Percentiles rank a stretch among this genome's conserved stretches.
Conservation (phyloP, 169 alveolate species). For the Toxoplasma gondii region DNA sequence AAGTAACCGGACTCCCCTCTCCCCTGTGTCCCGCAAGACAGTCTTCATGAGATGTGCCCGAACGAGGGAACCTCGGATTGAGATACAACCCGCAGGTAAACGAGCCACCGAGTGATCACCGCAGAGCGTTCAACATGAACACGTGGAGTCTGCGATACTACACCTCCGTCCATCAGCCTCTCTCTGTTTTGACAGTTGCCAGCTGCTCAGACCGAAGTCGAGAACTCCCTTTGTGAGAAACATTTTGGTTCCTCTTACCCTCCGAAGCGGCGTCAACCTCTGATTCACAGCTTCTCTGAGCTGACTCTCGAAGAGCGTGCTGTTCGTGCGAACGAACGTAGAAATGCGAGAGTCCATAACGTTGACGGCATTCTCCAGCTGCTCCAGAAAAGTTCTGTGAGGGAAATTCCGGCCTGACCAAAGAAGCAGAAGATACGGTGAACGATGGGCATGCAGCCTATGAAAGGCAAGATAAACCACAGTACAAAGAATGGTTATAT, state of each 20-base stretch:
- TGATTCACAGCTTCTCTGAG: background rate
- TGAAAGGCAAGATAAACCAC: too few species aligned
- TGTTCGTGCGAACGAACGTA: constrained; percentile 19
- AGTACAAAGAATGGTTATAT: too few species aligned
- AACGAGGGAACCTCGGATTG: too few species aligned
- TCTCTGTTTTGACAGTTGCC: too few species aligned
- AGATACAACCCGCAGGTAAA: too few species aligned
- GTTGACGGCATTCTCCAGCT: background rate
- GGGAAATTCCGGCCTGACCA: background rate
- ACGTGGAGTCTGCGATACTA: background rate
- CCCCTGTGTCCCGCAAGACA: too few species aligned
- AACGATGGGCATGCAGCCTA: too few species aligned
- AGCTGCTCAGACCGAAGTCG: background rate
- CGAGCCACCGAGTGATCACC: too few species aligned
- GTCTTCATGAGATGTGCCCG: too few species aligned
- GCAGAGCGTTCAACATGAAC: background rate
- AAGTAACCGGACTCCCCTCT: too few species aligned
- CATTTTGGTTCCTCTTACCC: background rate
- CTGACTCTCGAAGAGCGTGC: constrained; percentile 15
- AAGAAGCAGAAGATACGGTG: background rate
- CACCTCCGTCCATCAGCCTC: background rate
- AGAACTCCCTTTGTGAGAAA: background rate
- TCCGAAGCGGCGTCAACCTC: background rate
- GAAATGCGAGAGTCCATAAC: background rate
- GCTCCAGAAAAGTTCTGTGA: background rate